Conservation (phyloP, 495 filamentous ascomycete species). For the Aspergillus campestris region DNA sequence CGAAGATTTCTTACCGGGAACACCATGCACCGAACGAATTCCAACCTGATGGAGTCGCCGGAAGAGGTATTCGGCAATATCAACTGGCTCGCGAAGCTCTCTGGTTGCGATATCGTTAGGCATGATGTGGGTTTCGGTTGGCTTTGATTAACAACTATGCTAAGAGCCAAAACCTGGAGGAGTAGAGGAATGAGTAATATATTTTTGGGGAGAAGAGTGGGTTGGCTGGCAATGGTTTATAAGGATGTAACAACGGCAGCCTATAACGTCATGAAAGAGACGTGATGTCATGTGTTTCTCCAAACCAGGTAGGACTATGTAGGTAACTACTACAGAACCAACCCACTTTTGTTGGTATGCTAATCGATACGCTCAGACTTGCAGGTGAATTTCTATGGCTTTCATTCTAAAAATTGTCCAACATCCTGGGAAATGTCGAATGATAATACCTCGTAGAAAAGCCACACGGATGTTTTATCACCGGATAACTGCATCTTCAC, state of each 20-base stretch:
- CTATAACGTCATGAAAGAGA: constrained; percentile 21
- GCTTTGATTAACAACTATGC: too few species aligned
- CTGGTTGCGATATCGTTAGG: constrained; percentile 45
- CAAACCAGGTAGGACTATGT: not conserved
- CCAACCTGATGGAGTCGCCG: constrained; percentile 54
- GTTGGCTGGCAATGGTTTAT: not conserved
- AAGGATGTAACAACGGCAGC: not conserved
- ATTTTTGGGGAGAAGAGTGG: not conserved
- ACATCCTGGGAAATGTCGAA: too few species aligned
- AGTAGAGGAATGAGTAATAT: not conserved
- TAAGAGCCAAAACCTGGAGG: not conserved
- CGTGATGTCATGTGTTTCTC: constrained; percentile 31
- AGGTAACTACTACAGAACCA: too few species aligned
- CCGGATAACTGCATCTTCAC: too few species aligned
- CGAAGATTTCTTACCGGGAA: constrained; percentile 46
- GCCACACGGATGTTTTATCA: too few species aligned
- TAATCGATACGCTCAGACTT: too few species aligned
- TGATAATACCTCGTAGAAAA: too few species aligned
- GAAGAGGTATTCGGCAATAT: constrained; percentile 56
- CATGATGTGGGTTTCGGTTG: constrained; percentile 21
- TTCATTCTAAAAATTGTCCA: too few species aligned
- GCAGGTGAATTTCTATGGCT: too few species aligned
- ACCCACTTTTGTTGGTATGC: too few species aligned
- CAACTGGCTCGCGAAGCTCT: constrained; percentile 47
- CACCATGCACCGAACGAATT: constrained; percentile 52